Percentiles rank a stretch among this genome's conserved stretches.
These are phyloP conservation scores for Thraustochytrium sp. DNA, from an alignment of 352 stramenopile species.

Conservation along the genomic window DNA sequence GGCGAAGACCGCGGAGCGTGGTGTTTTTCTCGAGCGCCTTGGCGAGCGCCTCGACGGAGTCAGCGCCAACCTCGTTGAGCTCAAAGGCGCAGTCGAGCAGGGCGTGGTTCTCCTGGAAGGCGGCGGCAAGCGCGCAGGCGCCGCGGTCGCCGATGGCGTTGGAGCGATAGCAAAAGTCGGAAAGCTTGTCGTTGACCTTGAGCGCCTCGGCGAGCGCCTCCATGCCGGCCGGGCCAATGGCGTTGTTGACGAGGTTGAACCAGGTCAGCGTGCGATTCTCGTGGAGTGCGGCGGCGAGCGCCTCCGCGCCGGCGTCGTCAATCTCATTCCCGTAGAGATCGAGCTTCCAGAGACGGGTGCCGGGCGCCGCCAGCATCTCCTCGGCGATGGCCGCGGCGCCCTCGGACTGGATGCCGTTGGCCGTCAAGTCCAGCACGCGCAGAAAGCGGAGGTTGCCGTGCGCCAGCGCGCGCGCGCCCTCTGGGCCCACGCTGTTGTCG, in stretches of 20 bases:
- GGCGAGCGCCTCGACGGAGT: neutral
- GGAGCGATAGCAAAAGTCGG: no score
- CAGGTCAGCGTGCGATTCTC: no score
- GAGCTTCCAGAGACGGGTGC: neutral
- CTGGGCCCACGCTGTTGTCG: conserved; percentile 45
- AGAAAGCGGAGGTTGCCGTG: no score
- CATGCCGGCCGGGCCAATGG: neutral
- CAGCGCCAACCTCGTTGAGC: neutral
- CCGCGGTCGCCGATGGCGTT: no score
- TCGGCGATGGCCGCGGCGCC: no score
- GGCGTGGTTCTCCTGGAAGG: no score
- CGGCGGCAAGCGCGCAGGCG: no score
- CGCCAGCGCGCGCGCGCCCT: neutral
- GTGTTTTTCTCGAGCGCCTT: neutral
- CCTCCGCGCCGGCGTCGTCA: no score
- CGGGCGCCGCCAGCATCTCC: neutral
- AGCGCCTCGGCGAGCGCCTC: neutral
- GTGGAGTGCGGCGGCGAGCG: no score
- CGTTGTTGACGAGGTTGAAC: neutral
- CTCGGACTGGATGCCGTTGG: no score
- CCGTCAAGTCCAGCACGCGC: no score
- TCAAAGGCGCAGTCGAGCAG: neutral
- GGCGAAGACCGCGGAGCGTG: neutral
- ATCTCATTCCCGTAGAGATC: neutral
- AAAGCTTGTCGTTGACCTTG: no score